Base-by-base conservation (phyloP, 108 stramenopile species). In the Pseudonitzschia pungens region DNA sequence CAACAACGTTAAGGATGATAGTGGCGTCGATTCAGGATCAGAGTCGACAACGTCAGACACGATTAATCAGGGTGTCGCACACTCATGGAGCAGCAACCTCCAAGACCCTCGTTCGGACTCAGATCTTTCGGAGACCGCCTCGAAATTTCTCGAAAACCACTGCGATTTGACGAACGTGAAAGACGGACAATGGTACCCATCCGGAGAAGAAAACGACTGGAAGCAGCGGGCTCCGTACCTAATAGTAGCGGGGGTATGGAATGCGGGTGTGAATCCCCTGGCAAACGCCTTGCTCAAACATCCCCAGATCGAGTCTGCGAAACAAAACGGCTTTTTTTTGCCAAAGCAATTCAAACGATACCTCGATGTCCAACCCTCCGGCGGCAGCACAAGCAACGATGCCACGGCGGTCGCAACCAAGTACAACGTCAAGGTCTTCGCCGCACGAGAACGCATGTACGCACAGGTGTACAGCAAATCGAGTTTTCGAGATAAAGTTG, bases 361-460 rank as follows among this genome's bases (percentile, higher is more conserved):
- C 41, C 24, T 48, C 42, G 24, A 22, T 24, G 66, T 21, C 11
- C 45, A 14, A 18, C 16, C 45, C 1, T 48, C 45, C 7, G 10
- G 45, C 14, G 10, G 45, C 14, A 55, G 31, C 16, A 28, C 55
- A 10, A 59, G 33, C 36, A 21, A 48, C 1, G 27, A 48, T 18
- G 54, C 9, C 22, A 33, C 26, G 21, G 54, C 20, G 12, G 21
- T 31, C 9, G 36, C 9, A 2, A 40, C 0, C 1, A 12, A 40
- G 32, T 62, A 40, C 20, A 53, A 32, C 18, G 29, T 65, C 58
- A 73, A 74, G 45, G 73, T 79, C 60, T 73, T 60, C 70, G 60
- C 68, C 22, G 78, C 72, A 15, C 58, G 78, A n/a, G 54, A 70
- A 29, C 68, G 63, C 41, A 70, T 79, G 64, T 78, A 79, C 73